A percentile compares a stretch with the other conserved stretches of the same genome.
Conservation (phyloP, 441 rosid genomes). For the Pelargonium cotyledonis region DNA sequence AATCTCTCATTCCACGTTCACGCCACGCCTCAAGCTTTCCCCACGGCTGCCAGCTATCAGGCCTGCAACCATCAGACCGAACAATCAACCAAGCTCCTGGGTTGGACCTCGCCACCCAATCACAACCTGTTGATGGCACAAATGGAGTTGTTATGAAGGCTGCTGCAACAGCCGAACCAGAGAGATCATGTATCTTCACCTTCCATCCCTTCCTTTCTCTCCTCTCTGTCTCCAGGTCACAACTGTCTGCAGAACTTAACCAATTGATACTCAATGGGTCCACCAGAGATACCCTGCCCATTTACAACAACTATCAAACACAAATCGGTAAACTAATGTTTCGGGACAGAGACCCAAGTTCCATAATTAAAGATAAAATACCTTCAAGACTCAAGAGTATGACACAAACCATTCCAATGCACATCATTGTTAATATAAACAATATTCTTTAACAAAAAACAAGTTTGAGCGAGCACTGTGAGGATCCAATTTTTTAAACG, state of each 20-base stretch:
- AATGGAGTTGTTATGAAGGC: conserved; percentile 98
- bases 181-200: conserved; percentile 96
- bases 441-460: too few species aligned
- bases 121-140: conserved; percentile 93
- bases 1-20: conserved; percentile 83
- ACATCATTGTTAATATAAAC: too few species aligned
- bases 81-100: conserved; percentile 97
- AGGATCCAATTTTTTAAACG: too few species aligned
- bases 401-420: too few species aligned
- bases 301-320: conserved; percentile 22
- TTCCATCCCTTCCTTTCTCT: conserved; percentile 93
- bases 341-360: neutral
- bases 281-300: conserved; percentile 56
- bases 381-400: too few species aligned
- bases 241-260: conserved; percentile 47
- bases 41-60: conserved; percentile 98
- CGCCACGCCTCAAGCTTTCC: conserved; percentile 98
- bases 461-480: too few species aligned
- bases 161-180: conserved; percentile 92
- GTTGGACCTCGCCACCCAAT: conserved; percentile 90
- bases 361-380: neutral
- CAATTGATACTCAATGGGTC: conserved; percentile 60
- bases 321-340: neutral
- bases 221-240: conserved; percentile 58
- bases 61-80: conserved; percentile 65